These are phyloP conservation scores for Fragilariopsis cylindrus DNA, from an alignment of 108 stramenopile genomes.

Conservation along the genomic window DNA sequence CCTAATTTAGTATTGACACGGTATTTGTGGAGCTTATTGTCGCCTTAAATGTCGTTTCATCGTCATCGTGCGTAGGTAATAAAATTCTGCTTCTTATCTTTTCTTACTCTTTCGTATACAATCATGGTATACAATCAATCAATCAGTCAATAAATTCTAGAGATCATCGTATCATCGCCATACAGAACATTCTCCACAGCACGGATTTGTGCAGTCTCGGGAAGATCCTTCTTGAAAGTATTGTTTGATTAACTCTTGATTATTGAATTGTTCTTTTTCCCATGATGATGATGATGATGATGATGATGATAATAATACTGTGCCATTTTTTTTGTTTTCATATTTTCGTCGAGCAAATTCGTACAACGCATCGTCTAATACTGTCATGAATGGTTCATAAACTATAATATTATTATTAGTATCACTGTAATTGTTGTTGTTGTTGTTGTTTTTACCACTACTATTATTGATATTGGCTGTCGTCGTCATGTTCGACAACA, in stretches of 20 bases:
- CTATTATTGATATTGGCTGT: not conserved
- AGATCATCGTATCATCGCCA: not conserved
- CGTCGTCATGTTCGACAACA: not conserved
- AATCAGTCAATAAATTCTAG: too few species aligned
- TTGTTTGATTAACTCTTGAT: slow-evolving; percentile 28
- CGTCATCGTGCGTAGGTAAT: too few species aligned
- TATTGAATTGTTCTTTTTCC: slow-evolving; percentile 11
- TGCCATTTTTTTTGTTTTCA: not conserved
- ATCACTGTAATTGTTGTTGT: too few species aligned
- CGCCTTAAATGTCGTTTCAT: too few species aligned
- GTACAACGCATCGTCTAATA: slow-evolving; percentile 43
- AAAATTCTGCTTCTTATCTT: too few species aligned
- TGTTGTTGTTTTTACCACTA: too few species aligned
- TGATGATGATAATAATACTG: not conserved
- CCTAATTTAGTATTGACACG: too few species aligned
- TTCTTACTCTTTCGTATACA: too few species aligned
- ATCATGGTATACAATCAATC: too few species aligned
- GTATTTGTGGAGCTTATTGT: too few species aligned
- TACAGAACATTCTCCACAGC: slow-evolving; percentile 28
- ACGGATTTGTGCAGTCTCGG: slow-evolving; percentile 18
- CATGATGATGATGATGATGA: not conserved
- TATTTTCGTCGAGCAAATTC: slow-evolving; percentile 38
- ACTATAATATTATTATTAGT: not conserved
- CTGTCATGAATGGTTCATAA: slow-evolving; percentile 41
- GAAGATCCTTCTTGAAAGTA: slow-evolving; percentile 33